Conservation (phyloP, 345 rosid genomes). For the Sonneratia caseolaris region DNA sequence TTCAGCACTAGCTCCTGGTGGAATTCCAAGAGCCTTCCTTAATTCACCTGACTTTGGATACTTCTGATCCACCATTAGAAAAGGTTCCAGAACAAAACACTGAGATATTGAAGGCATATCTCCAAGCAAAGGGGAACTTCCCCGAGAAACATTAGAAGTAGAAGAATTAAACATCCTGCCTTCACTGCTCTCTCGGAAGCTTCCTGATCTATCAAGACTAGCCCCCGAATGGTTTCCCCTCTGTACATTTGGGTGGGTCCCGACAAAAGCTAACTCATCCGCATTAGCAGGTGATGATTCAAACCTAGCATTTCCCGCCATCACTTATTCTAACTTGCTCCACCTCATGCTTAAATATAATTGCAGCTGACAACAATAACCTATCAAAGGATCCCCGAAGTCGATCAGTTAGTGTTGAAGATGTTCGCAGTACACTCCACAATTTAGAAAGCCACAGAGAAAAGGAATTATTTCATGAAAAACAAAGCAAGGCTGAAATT, state of each 20-base stretch:
- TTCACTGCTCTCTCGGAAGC: slow-evolving; percentile 36
- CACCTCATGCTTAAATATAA: slow-evolving; percentile 2
- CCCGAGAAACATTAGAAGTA: slow-evolving; percentile 22
- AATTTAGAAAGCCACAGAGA: neutral
- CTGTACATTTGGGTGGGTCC: slow-evolving; percentile 35
- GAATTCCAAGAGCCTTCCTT: slow-evolving; percentile 33
- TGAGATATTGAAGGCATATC: slow-evolving; percentile 21
- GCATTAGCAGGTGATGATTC: slow-evolving; percentile 29
- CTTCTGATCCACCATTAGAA: slow-evolving; percentile 34
- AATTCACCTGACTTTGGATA: slow-evolving; percentile 29
- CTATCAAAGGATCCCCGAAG: neutral
- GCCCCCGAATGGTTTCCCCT: slow-evolving; percentile 25
- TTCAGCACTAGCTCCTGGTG: slow-evolving; percentile 26
- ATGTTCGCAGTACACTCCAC: neutral
- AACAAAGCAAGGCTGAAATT: neutral
- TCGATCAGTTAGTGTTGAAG: neutral
- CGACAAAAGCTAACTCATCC: slow-evolving; percentile 32
- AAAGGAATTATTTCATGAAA: neutral
- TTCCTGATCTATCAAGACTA: slow-evolving; percentile 44
- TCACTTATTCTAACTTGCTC: slow-evolving; percentile 10
- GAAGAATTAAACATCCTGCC: slow-evolving; percentile 24
- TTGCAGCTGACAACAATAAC: neutral
- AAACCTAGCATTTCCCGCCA: slow-evolving; percentile 41
- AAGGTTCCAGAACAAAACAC: slow-evolving; percentile 32
- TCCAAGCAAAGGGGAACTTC: slow-evolving; percentile 17